A percentile compares a stretch with the other conserved stretches of the same genome.
Evolutionary conservation across 1,284 basidiomycete species (phyloP).

Genomic region (Leccinum subrobustum): DNA sequence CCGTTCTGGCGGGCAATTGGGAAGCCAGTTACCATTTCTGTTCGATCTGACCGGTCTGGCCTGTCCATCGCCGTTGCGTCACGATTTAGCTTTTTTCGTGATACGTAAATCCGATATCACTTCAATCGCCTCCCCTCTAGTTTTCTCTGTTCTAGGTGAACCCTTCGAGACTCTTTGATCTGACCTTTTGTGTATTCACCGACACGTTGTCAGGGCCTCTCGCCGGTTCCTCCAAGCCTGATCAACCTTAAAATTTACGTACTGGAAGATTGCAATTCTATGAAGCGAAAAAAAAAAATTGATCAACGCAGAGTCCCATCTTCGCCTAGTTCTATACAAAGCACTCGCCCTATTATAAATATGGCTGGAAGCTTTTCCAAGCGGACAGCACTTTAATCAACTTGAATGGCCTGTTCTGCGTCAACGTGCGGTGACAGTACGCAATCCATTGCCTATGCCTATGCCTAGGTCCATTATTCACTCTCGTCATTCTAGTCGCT

Average conservation of each 20-base stretch:
- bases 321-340: too few species aligned
- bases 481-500: not conserved
- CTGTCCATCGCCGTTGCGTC: too few species aligned
- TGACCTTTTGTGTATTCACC: not conserved
- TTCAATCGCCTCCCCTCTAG: not conserved
- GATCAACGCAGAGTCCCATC: too few species aligned
- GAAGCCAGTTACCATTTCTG: too few species aligned
- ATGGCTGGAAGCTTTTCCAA: not conserved
- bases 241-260: not conserved
- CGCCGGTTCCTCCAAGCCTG: not conserved
- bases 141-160: not conserved
- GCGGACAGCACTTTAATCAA: not conserved
- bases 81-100: too few species aligned
- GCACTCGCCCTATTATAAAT: not conserved
- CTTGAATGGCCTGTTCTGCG: not conserved
- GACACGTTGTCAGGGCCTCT: not conserved
- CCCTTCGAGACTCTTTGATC: not conserved
- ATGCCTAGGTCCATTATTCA: not conserved
- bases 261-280: not conserved
- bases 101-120: too few species aligned
- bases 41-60: too few species aligned
- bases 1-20: too few species aligned
- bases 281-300: too few species aligned
- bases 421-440: not conserved
- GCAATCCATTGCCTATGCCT: not conserved